Base-by-base conservation (phyloP, 345 rosid genomes). In the Tarenaya hassleriana region DNA sequence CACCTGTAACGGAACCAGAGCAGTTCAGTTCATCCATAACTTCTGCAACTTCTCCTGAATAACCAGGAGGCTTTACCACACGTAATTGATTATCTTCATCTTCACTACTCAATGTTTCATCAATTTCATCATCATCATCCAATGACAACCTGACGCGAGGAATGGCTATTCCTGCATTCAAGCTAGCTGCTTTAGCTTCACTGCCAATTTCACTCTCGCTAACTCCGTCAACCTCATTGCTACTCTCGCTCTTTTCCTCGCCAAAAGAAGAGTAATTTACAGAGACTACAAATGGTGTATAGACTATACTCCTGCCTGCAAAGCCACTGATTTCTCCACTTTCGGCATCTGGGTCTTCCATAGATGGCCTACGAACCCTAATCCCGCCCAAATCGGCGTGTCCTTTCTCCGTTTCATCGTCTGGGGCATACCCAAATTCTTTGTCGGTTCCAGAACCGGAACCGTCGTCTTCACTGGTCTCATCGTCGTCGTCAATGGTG, bases 91-190 rank as follows among this genome's bases (percentile, higher is more conserved):
- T 56, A 17, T 46, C 61, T 27, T 72, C 69, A 33, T 69, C 78
- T 11, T 68, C 83, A 52, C 41, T 77, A 46, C 57, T 62, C 34
- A 64, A 39, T 41, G 62, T 34, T 14, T 69, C 75, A 21, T 74
- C 71, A 46, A 43, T 47, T 1, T 60, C 80, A 58, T 80, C 95
- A 58, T 80, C 95, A 59, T 77, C 86, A 34, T 88, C 83, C 47
- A 77, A 35, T 11, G 92, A 83, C 77, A 83, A 63, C 45, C 63
- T 63, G 0, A 92, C 92, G 55, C 83, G 47, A 5, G 89, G 95
- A 69, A 69, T 64, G 34, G 63, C 56, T 19, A 3, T 52, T 37
- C 56, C 61, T 20, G 68, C 63, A 56, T 58, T 63, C 47, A 19
- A 17, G 53, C 39, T 47, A 66, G 9, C 54, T 47, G 56, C 44